Conservation (phyloP, 2,329 filamentous ascomycete species). For the Talaromyces rugulosus region DNA sequence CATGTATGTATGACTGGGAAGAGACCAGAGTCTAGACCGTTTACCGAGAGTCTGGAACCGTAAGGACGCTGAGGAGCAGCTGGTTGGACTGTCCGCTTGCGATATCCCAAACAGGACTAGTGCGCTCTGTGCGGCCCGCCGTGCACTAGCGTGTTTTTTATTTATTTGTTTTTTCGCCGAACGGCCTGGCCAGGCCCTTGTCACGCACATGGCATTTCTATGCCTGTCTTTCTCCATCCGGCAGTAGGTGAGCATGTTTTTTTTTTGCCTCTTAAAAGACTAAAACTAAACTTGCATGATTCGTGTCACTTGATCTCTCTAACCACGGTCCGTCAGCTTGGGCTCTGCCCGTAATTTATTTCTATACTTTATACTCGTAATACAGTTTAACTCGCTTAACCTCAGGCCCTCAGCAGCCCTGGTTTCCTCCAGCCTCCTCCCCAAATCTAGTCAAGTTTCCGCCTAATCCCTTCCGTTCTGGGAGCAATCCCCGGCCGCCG, state of each 20-base stretch:
- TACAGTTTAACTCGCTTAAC: not conserved
- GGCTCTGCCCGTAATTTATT: not conserved
- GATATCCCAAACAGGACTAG: not conserved
- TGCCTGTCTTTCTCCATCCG: not conserved
- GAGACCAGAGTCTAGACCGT: not conserved
- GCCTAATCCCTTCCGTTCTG: not conserved
- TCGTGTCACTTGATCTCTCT: not conserved
- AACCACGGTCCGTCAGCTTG: not conserved
- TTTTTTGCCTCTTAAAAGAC: not conserved
- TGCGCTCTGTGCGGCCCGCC: not conserved
- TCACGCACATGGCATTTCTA: not conserved
- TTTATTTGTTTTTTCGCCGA: not conserved
- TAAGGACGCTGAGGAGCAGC: not conserved
- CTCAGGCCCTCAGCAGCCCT: not conserved
- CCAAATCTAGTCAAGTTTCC: not conserved
- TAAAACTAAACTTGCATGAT: not conserved
- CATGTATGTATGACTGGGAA: no score
- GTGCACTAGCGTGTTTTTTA: not conserved
- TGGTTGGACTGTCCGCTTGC: not conserved
- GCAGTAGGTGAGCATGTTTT: not conserved
- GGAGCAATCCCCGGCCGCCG: not conserved
- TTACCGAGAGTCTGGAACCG: not conserved
- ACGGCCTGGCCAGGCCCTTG: no score
- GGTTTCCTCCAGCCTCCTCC: not conserved
- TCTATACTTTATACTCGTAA: not conserved